A percentile compares a stretch with the other conserved stretches of the same genome.
Conservation (phyloP, 2,329 filamentous ascomycete genomes). For the Grosmannia clavigera region DNA sequence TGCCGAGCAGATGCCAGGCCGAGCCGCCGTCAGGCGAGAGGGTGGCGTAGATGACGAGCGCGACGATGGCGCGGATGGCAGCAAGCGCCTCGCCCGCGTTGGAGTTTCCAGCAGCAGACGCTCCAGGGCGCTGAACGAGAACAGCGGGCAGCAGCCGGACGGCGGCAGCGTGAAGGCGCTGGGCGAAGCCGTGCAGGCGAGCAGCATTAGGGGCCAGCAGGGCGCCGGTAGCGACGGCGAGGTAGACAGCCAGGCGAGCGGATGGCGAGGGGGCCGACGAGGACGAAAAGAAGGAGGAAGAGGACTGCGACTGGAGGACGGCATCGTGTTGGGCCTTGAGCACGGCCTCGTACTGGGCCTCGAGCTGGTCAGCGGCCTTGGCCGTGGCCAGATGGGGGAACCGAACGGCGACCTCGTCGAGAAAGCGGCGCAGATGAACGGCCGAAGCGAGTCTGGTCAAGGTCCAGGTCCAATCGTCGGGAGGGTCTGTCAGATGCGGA, state of each 20-base stretch:
- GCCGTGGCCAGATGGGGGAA: not conserved
- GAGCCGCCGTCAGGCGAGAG: constrained; percentile 16
- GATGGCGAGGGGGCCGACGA: not conserved
- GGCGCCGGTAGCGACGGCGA: not conserved
- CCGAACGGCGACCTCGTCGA: constrained; percentile 1
- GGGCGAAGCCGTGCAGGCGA: not conserved
- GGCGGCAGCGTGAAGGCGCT: constrained; percentile 2
- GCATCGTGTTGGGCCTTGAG: not conserved
- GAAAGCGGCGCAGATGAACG: not conserved
- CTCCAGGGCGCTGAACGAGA: not conserved
- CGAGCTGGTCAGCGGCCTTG: not conserved
- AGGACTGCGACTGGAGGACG: not conserved
- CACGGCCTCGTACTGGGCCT: not conserved
- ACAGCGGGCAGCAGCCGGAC: constrained; percentile 2
- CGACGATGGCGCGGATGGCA: constrained; percentile 5
- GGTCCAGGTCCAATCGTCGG: not conserved
- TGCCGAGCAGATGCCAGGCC: constrained; percentile 18
- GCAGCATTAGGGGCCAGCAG: not conserved
- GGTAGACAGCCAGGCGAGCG: not conserved
- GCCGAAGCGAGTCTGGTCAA: not conserved
- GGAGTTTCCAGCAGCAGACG: not conserved
- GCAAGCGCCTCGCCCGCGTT: not conserved
- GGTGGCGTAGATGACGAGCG: constrained; percentile 15
- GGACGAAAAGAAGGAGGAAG: not conserved
- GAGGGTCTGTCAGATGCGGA: not conserved